Conservation (phyloP, 495 filamentous ascomycete species). For the Tuber melanosporum region DNA sequence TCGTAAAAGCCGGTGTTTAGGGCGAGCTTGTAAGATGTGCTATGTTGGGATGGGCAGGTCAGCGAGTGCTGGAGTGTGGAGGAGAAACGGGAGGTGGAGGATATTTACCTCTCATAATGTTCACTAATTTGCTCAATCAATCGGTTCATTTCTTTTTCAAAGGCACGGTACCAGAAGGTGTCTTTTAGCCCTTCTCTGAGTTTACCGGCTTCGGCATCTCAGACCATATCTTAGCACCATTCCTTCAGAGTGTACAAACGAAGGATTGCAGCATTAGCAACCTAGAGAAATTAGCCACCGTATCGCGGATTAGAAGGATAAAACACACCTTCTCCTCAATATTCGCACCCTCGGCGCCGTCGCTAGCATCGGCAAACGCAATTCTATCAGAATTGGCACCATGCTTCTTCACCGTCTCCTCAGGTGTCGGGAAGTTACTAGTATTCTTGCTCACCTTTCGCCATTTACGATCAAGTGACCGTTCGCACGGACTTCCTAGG, state of each 20-base stretch:
- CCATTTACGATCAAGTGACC: slow-evolving; percentile 87
- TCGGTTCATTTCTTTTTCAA: slow-evolving; percentile 89
- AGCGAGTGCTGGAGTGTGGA: slow-evolving; percentile 20
- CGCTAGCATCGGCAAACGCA: slow-evolving; percentile 88
- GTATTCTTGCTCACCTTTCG: slow-evolving; percentile 93
- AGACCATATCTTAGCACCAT: slow-evolving; percentile 80
- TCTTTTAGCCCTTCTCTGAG: slow-evolving; percentile 68
- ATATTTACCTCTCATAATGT: slow-evolving; percentile 63
- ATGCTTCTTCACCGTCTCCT: slow-evolving; percentile 80
- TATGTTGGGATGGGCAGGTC: slow-evolving; percentile 39
- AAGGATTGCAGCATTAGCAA: not conserved
- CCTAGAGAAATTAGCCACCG: slow-evolving; percentile 48
- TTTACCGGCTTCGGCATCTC: slow-evolving; percentile 52
- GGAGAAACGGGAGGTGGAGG: not conserved
- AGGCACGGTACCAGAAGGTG: slow-evolving; percentile 77
- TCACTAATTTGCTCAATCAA: slow-evolving; percentile 65
- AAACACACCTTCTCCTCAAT: slow-evolving; percentile 85
- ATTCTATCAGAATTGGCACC: slow-evolving; percentile 92
- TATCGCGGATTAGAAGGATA: slow-evolving; percentile 75
- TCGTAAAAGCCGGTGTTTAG: slow-evolving; percentile 88
- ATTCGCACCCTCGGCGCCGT: slow-evolving; percentile 92
- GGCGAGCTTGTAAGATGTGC: slow-evolving; percentile 78
- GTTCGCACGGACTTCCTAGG: slow-evolving; percentile 69
- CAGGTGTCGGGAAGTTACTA: slow-evolving; percentile 89
- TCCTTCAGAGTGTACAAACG: slow-evolving; percentile 64